A percentile compares a stretch with the other conserved stretches of the same genome.
phyloP scores from a whole-genome alignment of 768 basidiomycete genomes.

The Suillus clintonianus region DNA sequence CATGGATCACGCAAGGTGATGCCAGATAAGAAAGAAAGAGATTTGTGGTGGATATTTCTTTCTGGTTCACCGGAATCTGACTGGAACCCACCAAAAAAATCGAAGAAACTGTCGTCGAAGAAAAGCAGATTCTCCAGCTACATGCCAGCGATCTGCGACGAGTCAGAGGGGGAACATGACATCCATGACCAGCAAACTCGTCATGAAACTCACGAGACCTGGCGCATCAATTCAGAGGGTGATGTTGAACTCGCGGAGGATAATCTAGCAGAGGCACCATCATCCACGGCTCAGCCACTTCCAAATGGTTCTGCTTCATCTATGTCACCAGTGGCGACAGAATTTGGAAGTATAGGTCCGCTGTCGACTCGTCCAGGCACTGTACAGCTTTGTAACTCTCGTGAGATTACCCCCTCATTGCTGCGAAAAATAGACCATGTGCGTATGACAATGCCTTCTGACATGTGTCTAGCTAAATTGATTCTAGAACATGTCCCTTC shows the following conservation, averaged over 20 bases:
- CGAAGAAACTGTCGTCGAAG: slow-evolving; percentile 19
- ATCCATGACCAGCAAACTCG: background rate
- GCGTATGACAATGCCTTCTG: slow-evolving; percentile 17
- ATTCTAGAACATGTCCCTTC: slow-evolving; percentile 64
- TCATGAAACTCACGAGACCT: slow-evolving; percentile 22
- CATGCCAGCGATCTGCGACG: slow-evolving; percentile 42
- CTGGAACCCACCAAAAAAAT: slow-evolving; percentile 59
- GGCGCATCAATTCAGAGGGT: slow-evolving; percentile 43
- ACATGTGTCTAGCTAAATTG: slow-evolving; percentile 10
- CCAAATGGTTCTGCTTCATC: slow-evolving; percentile 1
- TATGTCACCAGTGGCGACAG: background rate
- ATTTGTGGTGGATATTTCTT: slow-evolving; percentile 80
- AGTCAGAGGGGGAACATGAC: slow-evolving; percentile 7
- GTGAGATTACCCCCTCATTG: slow-evolving; percentile 60
- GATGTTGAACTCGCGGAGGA: slow-evolving; percentile 40
- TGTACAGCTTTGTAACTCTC: slow-evolving; percentile 24
- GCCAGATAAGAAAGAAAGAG: slow-evolving; percentile 72
- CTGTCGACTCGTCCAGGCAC: no score
- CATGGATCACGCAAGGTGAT: slow-evolving; percentile 40
- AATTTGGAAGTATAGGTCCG: background rate
- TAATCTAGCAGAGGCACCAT: slow-evolving; percentile 39
- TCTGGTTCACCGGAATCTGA: slow-evolving; percentile 65
- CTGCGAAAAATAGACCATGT: slow-evolving; percentile 70
- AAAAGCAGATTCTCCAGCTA: slow-evolving; percentile 14
- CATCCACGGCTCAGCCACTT: slow-evolving; percentile 44